These are phyloP conservation scores for Orbilia javanica DNA, from an alignment of 2,329 filamentous ascomycete species.

Conservation along the genomic window DNA sequence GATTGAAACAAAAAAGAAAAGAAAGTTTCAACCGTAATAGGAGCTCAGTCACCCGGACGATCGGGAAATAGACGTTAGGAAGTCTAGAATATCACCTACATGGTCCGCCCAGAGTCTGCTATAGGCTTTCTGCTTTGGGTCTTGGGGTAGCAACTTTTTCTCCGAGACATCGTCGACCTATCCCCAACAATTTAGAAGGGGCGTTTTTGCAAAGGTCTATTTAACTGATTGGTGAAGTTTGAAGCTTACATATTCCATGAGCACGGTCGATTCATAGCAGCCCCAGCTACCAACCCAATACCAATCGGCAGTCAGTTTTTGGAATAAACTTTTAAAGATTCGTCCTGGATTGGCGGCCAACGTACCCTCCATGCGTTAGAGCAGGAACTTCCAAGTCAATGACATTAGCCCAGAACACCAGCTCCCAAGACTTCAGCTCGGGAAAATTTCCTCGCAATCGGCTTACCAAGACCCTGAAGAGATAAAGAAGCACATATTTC, in stretches of 20 bases:
- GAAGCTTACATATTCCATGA: conserved; percentile 81
- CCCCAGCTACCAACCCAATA: conserved; percentile 70
- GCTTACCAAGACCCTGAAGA: conserved; percentile 53
- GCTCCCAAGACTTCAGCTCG: conserved; percentile 21
- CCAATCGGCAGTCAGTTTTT: conserved; percentile 30
- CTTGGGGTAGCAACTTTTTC: conserved; percentile 75
- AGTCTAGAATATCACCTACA: conserved; percentile 65
- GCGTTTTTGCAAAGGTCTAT: conserved; percentile 7
- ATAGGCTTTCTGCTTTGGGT: conserved; percentile 77
- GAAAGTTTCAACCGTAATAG: not conserved
- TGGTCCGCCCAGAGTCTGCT: conserved; percentile 85
- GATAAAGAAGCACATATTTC: conserved; percentile 3
- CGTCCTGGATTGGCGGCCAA: conserved; percentile 7
- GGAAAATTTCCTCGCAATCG: conserved; percentile 65
- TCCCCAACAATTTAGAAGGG: not conserved
- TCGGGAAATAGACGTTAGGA: not conserved
- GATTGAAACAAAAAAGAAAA: conserved; percentile 13
- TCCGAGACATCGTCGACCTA: conserved; percentile 79
- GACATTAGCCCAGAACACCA: conserved; percentile 34
- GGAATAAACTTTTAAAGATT: not conserved
- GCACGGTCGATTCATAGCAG: conserved; percentile 82
- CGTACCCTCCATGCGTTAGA: conserved; percentile 73
- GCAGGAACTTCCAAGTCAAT: conserved; percentile 72
- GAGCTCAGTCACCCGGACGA: conserved; percentile 3
- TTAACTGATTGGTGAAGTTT: not conserved